These are phyloP conservation scores for Tothia fuscella DNA, from an alignment of 2,329 filamentous ascomycete species.

Conservation along the genomic window DNA sequence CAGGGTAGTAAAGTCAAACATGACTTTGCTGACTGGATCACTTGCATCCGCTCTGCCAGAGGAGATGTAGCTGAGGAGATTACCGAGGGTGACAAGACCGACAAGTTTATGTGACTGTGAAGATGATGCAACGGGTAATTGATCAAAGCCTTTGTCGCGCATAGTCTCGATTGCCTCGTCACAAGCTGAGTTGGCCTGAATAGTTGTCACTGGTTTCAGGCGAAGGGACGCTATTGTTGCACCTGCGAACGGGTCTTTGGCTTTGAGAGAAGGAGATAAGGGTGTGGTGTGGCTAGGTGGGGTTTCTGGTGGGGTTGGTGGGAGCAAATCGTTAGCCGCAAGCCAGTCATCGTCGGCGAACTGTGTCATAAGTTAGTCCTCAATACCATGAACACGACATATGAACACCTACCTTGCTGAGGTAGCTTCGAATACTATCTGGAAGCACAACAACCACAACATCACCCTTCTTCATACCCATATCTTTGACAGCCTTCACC, in stretches of 20 bases:
- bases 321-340: constrained; percentile 84
- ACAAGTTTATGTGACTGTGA: constrained; percentile 58
- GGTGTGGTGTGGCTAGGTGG: constrained; percentile 20
- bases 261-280: constrained; percentile 27
- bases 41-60: constrained; percentile 64
- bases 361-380: constrained; percentile 23
- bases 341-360: constrained; percentile 99
- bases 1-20: constrained; percentile 90
- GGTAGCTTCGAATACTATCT: constrained; percentile 93
- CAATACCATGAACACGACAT: neutral
- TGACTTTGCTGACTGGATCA: constrained; percentile 71
- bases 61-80: constrained; percentile 82
- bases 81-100: constrained; percentile 87
- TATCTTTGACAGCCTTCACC: constrained; percentile 63
- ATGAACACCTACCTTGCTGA: constrained; percentile 65
- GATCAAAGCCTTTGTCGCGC: constrained; percentile 96
- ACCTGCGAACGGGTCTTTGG: constrained; percentile 57
- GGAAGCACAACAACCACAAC: constrained; percentile 84
- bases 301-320: constrained; percentile 42
- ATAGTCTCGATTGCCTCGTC: constrained; percentile 91
- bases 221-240: constrained; percentile 74
- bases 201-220: constrained; percentile 85
- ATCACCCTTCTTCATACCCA: constrained; percentile 68
- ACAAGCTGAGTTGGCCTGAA: constrained; percentile 59
- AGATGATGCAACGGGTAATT: constrained; percentile 75